Percentiles rank a stretch among this genome's conserved stretches.
phyloP scores from a whole-genome alignment of 2,329 filamentous ascomycete species.

The Penicillium brevicompactum region DNA sequence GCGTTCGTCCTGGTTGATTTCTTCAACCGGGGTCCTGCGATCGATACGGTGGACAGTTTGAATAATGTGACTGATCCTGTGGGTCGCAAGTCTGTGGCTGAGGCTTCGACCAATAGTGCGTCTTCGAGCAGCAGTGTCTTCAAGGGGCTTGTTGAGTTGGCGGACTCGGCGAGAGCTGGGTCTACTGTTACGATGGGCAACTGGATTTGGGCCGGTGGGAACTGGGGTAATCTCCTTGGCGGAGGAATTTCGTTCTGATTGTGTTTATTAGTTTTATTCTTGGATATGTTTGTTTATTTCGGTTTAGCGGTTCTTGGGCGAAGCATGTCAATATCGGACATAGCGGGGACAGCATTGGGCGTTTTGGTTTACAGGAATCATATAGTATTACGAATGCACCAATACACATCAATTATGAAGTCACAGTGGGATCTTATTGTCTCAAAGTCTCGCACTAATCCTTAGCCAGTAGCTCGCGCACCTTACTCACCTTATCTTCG shows the following conservation, averaged over 20 bases:
- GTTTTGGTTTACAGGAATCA: neutral
- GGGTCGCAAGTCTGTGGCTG: slow-evolving; percentile 42
- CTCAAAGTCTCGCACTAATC: slow-evolving; percentile 1
- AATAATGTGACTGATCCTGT: slow-evolving; percentile 58
- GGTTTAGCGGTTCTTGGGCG: neutral
- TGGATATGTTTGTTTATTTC: neutral
- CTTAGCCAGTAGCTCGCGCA: slow-evolving; percentile 55
- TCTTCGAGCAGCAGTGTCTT: slow-evolving; percentile 39
- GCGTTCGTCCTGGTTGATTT: slow-evolving; percentile 79
- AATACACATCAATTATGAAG: neutral
- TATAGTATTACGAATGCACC: slow-evolving; percentile 3
- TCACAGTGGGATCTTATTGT: neutral
- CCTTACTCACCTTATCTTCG: slow-evolving; percentile 73
- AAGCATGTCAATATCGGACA: neutral
- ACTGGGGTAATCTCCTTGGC: slow-evolving; percentile 43
- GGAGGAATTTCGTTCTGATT: slow-evolving; percentile 42
- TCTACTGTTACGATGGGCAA: slow-evolving; percentile 42
- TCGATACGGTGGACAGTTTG: slow-evolving; percentile 68
- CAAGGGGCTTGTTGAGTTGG: slow-evolving; percentile 41
- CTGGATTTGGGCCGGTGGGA: slow-evolving; percentile 48
- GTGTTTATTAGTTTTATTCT: neutral
- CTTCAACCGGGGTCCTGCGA: slow-evolving; percentile 70
- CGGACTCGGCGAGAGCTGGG: slow-evolving; percentile 39
- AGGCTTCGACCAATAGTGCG: slow-evolving; percentile 27
- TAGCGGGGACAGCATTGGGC: neutral